These are phyloP conservation scores for Venturiaceae sp. DNA, from an alignment of 2,329 filamentous ascomycete genomes.

Conservation along the genomic window DNA sequence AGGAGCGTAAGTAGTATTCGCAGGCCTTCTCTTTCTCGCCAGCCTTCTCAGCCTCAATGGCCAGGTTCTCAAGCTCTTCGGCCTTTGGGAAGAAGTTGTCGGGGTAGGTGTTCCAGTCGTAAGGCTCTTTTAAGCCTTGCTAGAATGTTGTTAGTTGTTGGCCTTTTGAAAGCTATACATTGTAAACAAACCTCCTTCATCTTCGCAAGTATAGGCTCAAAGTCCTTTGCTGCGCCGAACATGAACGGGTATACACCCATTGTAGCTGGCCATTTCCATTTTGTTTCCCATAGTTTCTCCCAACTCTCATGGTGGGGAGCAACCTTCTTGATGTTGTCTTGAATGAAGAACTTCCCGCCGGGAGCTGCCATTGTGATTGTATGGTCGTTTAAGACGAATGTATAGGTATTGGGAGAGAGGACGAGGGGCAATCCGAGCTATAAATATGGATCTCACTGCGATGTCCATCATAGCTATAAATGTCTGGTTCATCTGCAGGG, in stretches of 20 bases:
- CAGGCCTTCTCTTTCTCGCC: conserved; percentile 46
- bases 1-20: conserved; percentile 57
- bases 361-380: conserved; percentile 27
- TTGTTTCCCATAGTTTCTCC: conserved; percentile 56
- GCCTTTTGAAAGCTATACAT: not conserved
- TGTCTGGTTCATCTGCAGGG: not conserved
- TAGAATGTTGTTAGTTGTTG: conserved; percentile 13
- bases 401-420: not conserved
- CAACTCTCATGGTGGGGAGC: conserved; percentile 38
- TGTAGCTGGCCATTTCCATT: conserved; percentile 56
- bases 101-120: conserved; percentile 54
- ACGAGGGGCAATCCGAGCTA: not conserved
- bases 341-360: conserved; percentile 34
- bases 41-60: conserved; percentile 37
- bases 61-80: conserved; percentile 43
- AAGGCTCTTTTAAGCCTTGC: conserved; percentile 54
- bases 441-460: not conserved
- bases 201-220: conserved; percentile 57
- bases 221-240: conserved; percentile 58
- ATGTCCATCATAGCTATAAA: not conserved
- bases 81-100: conserved; percentile 50
- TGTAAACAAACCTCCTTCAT: conserved; percentile 41
- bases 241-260: conserved; percentile 67
- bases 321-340: conserved; percentile 30
- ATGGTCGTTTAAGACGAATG: not conserved